Percentiles rank a stretch among this genome's conserved stretches.
phyloP scores from a whole-genome alignment of 768 basidiomycete species.

The Antrodiella citrinella region DNA sequence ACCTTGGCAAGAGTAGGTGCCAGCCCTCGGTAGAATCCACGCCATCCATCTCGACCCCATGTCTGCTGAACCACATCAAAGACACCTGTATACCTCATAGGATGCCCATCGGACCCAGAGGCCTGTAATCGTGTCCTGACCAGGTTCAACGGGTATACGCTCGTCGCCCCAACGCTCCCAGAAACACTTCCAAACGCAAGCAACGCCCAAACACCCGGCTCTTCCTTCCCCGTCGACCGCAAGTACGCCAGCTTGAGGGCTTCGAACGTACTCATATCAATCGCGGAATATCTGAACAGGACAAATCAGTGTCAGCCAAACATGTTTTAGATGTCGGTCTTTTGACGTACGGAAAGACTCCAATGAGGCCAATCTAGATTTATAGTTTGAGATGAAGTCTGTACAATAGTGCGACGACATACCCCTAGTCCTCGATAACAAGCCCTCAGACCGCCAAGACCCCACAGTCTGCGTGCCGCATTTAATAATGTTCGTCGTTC shows the following conservation, averaged over 20 bases:
- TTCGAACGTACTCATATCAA: slow-evolving; percentile 97
- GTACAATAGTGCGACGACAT: too few species aligned
- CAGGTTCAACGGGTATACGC: slow-evolving; percentile 87
- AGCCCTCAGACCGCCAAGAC: slow-evolving; percentile 67
- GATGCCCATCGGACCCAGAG: slow-evolving; percentile 92
- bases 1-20: slow-evolving; percentile 92
- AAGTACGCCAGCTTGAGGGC: slow-evolving; percentile 88
- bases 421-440: slow-evolving; percentile 91
- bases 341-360: slow-evolving; percentile 82
- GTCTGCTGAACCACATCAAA: slow-evolving; percentile 78
- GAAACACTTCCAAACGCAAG: slow-evolving; percentile 90
- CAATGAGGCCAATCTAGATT: slow-evolving; percentile 86
- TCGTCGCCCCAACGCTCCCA: slow-evolving; percentile 88
- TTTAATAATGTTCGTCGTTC: slow-evolving; percentile 50
- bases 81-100: slow-evolving; percentile 83
- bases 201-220: slow-evolving; percentile 81
- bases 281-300: slow-evolving; percentile 67
- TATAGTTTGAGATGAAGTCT: too few species aligned
- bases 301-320: neutral
- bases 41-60: slow-evolving; percentile 80
- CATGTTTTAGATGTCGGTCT: neutral
- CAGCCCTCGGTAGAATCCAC: slow-evolving; percentile 89
- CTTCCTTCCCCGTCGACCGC: slow-evolving; percentile 78
- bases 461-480: slow-evolving; percentile 71
- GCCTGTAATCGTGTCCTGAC: slow-evolving; percentile 94